Evolutionary conservation across 352 stramenopile species (phyloP), one percentile per base, ranked within the genome.

Genomic region (Phytopythium delawarense): DNA sequence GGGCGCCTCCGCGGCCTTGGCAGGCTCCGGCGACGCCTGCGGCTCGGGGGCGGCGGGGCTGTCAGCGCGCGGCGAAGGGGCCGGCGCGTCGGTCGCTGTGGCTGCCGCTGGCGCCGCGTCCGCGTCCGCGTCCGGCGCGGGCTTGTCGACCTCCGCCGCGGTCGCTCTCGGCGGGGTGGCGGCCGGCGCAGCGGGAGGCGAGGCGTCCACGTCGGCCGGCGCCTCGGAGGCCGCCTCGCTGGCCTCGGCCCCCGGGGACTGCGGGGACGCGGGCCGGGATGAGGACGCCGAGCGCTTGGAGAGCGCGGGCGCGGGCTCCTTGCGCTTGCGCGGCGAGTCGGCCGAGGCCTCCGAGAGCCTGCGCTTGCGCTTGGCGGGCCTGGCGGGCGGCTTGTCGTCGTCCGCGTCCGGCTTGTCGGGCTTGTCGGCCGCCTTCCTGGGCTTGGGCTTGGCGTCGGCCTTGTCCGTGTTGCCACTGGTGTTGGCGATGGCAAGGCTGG

Each of bases 341-440:
- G 6, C 59, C 11, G 54, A 48, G 2, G 54, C 54, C 49, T 80
- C 64, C 0, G 68, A 77, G 28, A 79, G 42, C 50, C 79, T 83
- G 51, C 75, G 77, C 70, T 84, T 84, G 52, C 65, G 75, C 64
- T 77, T 80, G 0, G 9, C 53, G 16, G 42, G 23, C 32, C 54
- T 39, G 2, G 51, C 55, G 7, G 40, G 65, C 13, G 25, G 60
- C 55, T 62, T 60, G 57, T 81, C 67, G 49, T 79, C 71, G 60
- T 79, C 75, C 4, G 66, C 64, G 57, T 42, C 51, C 11, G 18
- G 25, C 7, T 75, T 67, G 34, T 77, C 69, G 13, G 64, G 65
- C 65, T 81, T 78, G 37, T 50, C 72, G 13, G 57, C 5, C 28
- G 28, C 46, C 59, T 72, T 76, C 62, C 67, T 75, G 21, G 57